Evolutionary conservation across 208 protist genomes (phyloP), one percentile per base, ranked within the genome.

Genomic region (Leishmania arabica): DNA sequence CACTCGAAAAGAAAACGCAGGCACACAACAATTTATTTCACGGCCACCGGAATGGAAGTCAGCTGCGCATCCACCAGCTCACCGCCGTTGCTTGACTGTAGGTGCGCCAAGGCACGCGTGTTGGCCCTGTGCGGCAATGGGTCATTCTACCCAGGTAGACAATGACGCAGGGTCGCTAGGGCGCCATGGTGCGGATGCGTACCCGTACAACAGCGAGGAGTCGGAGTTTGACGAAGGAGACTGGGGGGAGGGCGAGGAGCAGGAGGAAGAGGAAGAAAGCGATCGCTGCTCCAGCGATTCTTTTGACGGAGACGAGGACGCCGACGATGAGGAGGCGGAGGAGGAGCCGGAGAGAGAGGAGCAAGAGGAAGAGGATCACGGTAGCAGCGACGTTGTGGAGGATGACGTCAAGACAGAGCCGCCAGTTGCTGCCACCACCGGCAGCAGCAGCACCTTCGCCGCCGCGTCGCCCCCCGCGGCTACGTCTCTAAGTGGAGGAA

Each of bases 211-310:
- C 68, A 62, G 40, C 11, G 85, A 78, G 58, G 81, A 80, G 37
- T 58, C 78, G 0, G 80, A 82, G 54, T 64, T 72, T 34, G 49
- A 82, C 5, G 76, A 84, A n/a, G 80, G 71, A 31, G 54, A 66
- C 56, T 66, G 56, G 74, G 74, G 68, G 15, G 74, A 77, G 74
- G 74, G 1, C 11, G 74, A 53, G 56, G 74, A 77, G 74, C 19
- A 64, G n/a, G 72, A 24, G 4, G 72, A 42, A 27, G 53, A 76
- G 5, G 54, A 81, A 0, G 53, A 78, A 24, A 62, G 79, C 3
- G 75, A 76, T 49, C 37, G 64, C 27, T 21, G 64, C n/a, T 45
- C 58, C 19, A 75, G 76, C n/a, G 75, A 3, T 1, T 13, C 13
- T 19, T 73, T 11, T 5, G 42, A 1, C 34, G 74, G 37, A 15